Evolutionary conservation across 1,284 basidiomycete genomes (phyloP), one percentile per base, ranked within the genome.

Genomic region (Microbotryum intermedium): DNA sequence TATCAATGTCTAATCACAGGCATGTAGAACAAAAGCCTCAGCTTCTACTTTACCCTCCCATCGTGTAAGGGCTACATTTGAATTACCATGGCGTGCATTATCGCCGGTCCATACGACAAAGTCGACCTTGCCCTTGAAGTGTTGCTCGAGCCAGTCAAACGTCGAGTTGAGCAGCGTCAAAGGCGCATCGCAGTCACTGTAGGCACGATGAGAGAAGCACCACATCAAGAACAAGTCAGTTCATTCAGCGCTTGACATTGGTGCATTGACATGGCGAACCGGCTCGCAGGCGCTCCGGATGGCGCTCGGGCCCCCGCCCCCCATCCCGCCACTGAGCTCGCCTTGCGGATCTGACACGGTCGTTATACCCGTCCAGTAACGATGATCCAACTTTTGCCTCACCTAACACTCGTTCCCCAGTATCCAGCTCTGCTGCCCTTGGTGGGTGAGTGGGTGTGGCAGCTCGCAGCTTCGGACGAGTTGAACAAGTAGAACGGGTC

Each of bases 101-200:
- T 95, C 91, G 45, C 91, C 91, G 7, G 90, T 94, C 89, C 88
- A 91, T 48, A 93, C 79, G 26, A 93, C 87, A 74, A 95, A 97
- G 74, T 97, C 92, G 50, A 97, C 81, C 69, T 89, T 84, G 62
- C 82, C 78, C 51, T 83, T 80, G 88, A 88, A 91, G 69, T 90
- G 81, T 70, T 84, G 79, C 59, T 85, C 83, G 60, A 94, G 74
- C 79, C 82, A 91, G 62, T 89, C 84, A 53, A 97, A 80, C 4
- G 90, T 90, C 49, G 83, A 79, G 73, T 92, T 87, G 50, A 88
- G 84, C 9, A 95, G 80, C 6, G 78, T 76, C 49, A 87, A 77
- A 0, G 91, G 90, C 18, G 90, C 82, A 75, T 97, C 92, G 72
- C 92, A 97, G 56, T 87, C 84, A 48, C 88, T 92, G 71, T 6